Conservation (phyloP, 306 rosid genomes). For the Lathyrus oleraceus region DNA sequence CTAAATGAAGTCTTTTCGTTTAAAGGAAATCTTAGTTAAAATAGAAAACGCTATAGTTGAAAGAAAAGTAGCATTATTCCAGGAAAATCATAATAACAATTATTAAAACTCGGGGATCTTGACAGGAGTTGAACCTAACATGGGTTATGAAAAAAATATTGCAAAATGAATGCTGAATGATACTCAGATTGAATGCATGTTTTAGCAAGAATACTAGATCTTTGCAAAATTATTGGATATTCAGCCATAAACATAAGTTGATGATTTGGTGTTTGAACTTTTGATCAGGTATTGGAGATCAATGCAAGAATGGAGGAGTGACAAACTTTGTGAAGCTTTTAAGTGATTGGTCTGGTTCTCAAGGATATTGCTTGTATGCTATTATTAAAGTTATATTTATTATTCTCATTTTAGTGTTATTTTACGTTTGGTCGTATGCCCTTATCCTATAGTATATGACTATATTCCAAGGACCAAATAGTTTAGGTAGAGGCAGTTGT, state of each 20-base stretch:
- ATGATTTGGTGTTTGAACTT: slow-evolving; percentile 32
- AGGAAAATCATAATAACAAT: not conserved
- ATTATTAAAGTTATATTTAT: slow-evolving; percentile 29
- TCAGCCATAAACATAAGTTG: not conserved
- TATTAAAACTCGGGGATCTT: not conserved
- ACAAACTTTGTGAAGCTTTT: slow-evolving; percentile 43
- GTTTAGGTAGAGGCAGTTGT: slow-evolving; percentile 1
- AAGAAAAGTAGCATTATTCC: not conserved
- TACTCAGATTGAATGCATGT: not conserved
- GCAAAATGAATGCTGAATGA: not conserved
- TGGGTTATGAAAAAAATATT: not conserved
- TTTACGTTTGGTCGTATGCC: slow-evolving; percentile 5
- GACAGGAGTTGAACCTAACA: not conserved
- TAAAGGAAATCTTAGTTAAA: not conserved
- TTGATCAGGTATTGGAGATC: slow-evolving; percentile 57
- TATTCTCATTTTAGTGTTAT: not conserved
- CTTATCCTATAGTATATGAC: not conserved
- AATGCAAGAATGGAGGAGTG: slow-evolving; percentile 50
- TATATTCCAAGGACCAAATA: slow-evolving; percentile 12
- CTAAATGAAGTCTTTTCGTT: not conserved
- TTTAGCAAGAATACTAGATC: slow-evolving; percentile 15
- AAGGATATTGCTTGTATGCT: slow-evolving; percentile 69
- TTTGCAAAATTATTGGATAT: slow-evolving; percentile 12
- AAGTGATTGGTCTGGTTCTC: slow-evolving; percentile 66
- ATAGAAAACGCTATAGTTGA: not conserved